Conservation (phyloP, 2,329 filamentous ascomycete genomes). For the Aspergillus viridinutans region DNA sequence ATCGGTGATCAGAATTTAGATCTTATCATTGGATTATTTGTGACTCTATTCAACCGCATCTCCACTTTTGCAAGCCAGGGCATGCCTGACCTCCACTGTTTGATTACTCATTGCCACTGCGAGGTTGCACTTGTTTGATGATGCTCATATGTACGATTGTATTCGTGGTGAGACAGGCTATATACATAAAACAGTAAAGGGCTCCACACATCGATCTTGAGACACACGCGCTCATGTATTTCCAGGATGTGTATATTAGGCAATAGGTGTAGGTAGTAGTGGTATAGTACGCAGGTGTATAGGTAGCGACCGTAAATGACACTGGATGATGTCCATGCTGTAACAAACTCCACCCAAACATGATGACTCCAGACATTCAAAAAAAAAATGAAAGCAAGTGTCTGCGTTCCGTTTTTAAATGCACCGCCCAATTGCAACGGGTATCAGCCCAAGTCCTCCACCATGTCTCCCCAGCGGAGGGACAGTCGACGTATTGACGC, state of each 20-base stretch:
- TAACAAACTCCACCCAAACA: not conserved
- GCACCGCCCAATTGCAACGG: slow-evolving; percentile 14
- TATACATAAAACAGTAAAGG: not conserved
- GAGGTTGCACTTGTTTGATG: not conserved
- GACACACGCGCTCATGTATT: not conserved
- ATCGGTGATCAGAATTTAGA: too few species aligned
- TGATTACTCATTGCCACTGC: not conserved
- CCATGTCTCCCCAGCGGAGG: slow-evolving; percentile 1
- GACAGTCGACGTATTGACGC: not conserved
- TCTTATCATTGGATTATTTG: too few species aligned
- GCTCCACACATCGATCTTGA: not conserved
- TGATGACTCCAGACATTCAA: not conserved
- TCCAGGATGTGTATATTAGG: not conserved
- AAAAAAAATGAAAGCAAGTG: not conserved
- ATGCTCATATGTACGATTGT: not conserved
- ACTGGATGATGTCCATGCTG: not conserved
- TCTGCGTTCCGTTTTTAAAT: slow-evolving; percentile 9
- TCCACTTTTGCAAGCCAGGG: not conserved
- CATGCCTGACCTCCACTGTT: not conserved
- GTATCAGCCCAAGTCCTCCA: slow-evolving; percentile 10
- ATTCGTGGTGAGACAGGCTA: not conserved
- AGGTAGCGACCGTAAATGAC: not conserved
- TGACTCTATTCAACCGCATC: too few species aligned
- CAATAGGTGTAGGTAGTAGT: not conserved
- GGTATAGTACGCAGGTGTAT: not conserved